Percentiles rank a stretch among this genome's conserved stretches.
Conservation (phyloP, 2,329 filamentous ascomycete species). For the Metarhizium sp. region DNA sequence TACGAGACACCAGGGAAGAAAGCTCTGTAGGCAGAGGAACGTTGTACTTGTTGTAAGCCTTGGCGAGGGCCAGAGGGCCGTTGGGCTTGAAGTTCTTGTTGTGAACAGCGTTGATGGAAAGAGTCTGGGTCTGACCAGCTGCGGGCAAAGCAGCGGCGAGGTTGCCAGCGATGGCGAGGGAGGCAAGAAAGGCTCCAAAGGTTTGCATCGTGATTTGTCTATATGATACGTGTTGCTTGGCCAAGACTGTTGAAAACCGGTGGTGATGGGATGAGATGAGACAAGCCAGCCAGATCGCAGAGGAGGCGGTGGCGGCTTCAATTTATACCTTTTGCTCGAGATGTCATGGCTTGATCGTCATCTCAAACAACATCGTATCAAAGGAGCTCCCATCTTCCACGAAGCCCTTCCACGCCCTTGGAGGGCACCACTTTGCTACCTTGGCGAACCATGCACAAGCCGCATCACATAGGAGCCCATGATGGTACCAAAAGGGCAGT, state of each 20-base stretch:
- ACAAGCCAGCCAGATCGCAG: not conserved
- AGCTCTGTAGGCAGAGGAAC: constrained; percentile 6
- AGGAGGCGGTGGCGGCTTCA: not conserved
- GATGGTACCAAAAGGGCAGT: not conserved
- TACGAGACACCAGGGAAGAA: not conserved
- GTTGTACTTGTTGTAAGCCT: constrained; percentile 9
- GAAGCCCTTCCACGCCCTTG: not conserved
- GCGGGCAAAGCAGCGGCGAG: constrained; percentile 7
- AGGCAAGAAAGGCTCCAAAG: constrained; percentile 10
- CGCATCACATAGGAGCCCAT: not conserved
- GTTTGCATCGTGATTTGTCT: constrained; percentile 9
- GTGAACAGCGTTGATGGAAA: constrained; percentile 5
- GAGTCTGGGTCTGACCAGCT: constrained; percentile 1
- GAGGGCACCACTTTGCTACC: not conserved
- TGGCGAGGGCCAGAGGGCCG: constrained; percentile 9
- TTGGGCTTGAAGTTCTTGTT: constrained; percentile 6
- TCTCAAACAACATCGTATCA: not conserved
- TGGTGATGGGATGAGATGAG: no score
- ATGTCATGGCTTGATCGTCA: not conserved
- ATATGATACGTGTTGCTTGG: no score
- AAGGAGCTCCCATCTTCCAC: not conserved
- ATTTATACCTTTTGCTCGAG: not conserved
- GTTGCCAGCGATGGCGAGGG: constrained; percentile 8
- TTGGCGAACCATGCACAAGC: not conserved
- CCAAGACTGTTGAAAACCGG: not conserved